Evolutionary conservation across 2,329 filamentous ascomycete genomes (phyloP), one percentile per base, ranked within the genome.

Genomic region (Helotiales sp.): DNA sequence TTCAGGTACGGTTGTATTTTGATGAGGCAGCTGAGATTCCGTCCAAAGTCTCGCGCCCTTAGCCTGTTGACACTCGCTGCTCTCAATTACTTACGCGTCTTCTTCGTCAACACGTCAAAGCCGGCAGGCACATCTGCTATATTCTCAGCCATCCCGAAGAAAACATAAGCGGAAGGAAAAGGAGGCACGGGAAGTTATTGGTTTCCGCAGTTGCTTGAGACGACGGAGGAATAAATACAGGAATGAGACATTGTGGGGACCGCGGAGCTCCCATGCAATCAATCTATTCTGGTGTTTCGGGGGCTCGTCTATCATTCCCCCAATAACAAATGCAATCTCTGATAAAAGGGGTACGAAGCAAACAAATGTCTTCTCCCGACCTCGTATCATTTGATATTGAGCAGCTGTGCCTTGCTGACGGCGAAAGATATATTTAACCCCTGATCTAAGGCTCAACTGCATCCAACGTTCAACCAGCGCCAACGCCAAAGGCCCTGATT

Each of bases 291-390:
- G 32, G 45, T 55, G 20, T 54, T 55, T 40, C n/a, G 52, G 40
- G 17, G 32, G 30, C 20, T 40, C 34, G 47, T 54, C 43, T 54
- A 40, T 20, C 1, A 45, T 24, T 43, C 26, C 32, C n/a, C 10
- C 60, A 54, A 28, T 6, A 37, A 32, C 20, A 37, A 1, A 40
- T 57, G 8, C 20, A 37, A 57, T 57, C 20, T 57, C 54, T 37
- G 54, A 57, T 57, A 37, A 57, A 57, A 26, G 54, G 28, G 32
- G 20, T 26, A 26, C 60, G 24, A 37, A 30, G 47, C 59, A 17
- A 62, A 62, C 43, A 47, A 30, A 54, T 62, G 60, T 54, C 30
- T 52, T 62, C 32, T 37, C 60, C 60, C 59, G 45, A 28, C 10
- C n/a, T 61, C 43, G n/a, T n/a, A n/a, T n/a, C n/a, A n/a, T 30